Evolutionary conservation across 177 flowering plant species (phyloP).

Genomic region (Vitis hybrid): DNA sequence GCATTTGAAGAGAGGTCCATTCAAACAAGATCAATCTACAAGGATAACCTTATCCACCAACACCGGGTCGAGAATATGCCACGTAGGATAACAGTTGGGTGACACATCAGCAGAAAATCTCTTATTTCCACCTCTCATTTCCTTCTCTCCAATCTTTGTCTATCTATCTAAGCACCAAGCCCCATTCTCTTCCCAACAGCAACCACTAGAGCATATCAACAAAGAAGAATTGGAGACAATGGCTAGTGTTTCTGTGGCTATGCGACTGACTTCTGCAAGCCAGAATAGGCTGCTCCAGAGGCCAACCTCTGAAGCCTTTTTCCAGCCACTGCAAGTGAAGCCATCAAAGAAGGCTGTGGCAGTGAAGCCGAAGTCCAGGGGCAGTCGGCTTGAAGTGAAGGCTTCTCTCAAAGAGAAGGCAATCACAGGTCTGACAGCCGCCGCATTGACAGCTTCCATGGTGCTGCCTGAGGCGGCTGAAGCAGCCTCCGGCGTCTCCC

Average conservation of each 20-base stretch:
- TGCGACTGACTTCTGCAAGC: slow-evolving; percentile 14
- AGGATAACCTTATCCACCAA: slow-evolving; percentile 24
- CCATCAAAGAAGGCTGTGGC: slow-evolving; percentile 10
- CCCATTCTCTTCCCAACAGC: not conserved
- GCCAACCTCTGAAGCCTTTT: slow-evolving; percentile 20
- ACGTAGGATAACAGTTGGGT: slow-evolving; percentile 8
- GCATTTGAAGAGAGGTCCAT: not conserved
- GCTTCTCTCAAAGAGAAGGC: slow-evolving; percentile 81
- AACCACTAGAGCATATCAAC: not conserved
- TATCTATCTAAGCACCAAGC: slow-evolving; percentile 3
- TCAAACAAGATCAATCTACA: not conserved
- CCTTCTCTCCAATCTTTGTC: not conserved
- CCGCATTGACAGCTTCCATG: slow-evolving; percentile 63
- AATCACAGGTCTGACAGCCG: slow-evolving; percentile 60
- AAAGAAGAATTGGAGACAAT: slow-evolving; percentile 2
- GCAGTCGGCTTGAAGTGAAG: slow-evolving; percentile 29
- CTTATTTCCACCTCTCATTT: slow-evolving; percentile 14
- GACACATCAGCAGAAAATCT: slow-evolving; percentile 16
- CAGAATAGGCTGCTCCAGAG: slow-evolving; percentile 13
- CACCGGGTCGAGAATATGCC: slow-evolving; percentile 1
- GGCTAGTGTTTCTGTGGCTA: slow-evolving; percentile 24
- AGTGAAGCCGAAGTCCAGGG: slow-evolving; percentile 1
- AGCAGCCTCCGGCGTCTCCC: slow-evolving; percentile 66
- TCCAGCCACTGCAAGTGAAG: slow-evolving; percentile 29
- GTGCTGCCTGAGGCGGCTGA: slow-evolving; percentile 74